phyloP scores from a whole-genome alignment of 2,329 filamentous ascomycete genomes.

The Cordyceps fumosorosea region DNA sequence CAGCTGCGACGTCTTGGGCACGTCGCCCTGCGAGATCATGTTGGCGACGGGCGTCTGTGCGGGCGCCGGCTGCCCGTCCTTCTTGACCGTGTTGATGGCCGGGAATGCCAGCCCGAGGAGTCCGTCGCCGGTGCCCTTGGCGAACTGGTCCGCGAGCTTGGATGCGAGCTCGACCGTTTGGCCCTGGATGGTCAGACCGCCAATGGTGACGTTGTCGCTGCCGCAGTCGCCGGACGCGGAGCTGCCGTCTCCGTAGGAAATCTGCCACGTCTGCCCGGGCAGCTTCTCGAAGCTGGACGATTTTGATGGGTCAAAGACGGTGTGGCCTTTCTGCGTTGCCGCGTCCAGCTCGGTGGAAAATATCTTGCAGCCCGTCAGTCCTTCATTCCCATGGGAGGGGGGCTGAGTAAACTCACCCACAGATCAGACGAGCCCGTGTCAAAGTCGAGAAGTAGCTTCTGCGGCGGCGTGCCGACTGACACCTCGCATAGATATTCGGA shows the following conservation, averaged over 20 bases:
- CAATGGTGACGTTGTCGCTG: slow-evolving; percentile 36
- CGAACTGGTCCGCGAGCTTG: slow-evolving; percentile 33
- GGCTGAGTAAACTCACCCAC: slow-evolving; percentile 21
- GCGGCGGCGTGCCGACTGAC: slow-evolving; percentile 25
- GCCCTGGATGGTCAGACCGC: slow-evolving; percentile 32
- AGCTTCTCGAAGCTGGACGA: slow-evolving; percentile 34
- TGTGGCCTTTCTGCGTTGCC: slow-evolving; percentile 28
- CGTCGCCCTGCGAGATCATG: slow-evolving; percentile 15
- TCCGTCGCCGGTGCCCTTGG: slow-evolving; percentile 37
- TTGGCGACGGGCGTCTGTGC: slow-evolving; percentile 40
- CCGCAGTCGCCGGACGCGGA: slow-evolving; percentile 39
- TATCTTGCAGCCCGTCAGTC: not conserved
- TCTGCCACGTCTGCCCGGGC: slow-evolving; percentile 32
- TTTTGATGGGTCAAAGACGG: slow-evolving; percentile 30
- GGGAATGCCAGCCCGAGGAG: slow-evolving; percentile 31
- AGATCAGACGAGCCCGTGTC: slow-evolving; percentile 37
- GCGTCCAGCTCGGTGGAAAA: slow-evolving; percentile 25
- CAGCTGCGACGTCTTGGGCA: slow-evolving; percentile 29
- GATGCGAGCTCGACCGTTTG: slow-evolving; percentile 39
- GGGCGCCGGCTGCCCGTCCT: slow-evolving; percentile 20
- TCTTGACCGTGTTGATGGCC: slow-evolving; percentile 33
- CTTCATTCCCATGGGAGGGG: not conserved
- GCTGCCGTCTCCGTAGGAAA: slow-evolving; percentile 39
- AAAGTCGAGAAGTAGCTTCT: slow-evolving; percentile 34
- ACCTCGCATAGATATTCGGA: slow-evolving; percentile 10